Evolutionary conservation across 2,329 filamentous ascomycete species (phyloP), one percentile per base, ranked within the genome.

Genomic region (Knufia fluminis): DNA sequence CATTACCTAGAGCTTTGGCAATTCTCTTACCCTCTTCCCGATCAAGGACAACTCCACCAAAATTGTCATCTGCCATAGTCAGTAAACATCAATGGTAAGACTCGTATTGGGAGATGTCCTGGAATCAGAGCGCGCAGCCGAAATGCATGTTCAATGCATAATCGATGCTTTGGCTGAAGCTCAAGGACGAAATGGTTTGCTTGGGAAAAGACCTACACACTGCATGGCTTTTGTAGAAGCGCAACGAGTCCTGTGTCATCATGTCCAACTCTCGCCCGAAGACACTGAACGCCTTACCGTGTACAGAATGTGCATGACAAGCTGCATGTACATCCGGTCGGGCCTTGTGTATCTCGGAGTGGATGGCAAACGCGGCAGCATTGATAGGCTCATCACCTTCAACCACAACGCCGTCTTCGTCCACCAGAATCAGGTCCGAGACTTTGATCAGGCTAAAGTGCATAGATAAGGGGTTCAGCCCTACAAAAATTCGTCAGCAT

Each of bases 21-120:
- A 79, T 78, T 33, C 64, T 66, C 4, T 62, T 58, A 0, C 76
- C 76, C 60, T 79, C 75, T 41, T 76, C 72, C 2, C 67, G 64
- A 3, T 70, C 74, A 6, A 78, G 65, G 1, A 79, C 75, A 12
- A 78, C 66, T 9, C 76, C 76, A 4, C 68, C 69, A 56, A 78
- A 78, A 41, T 66, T 68, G 17, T 66, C 61, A 59, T 75, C n/a
- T n/a, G n/a, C n/a, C n/a, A n/a, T n/a, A n/a, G n/a, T n/a, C n/a
- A n/a, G n/a, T n/a, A n/a, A n/a, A n/a, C n/a, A n/a, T n/a, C n/a
- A n/a, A n/a, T n/a, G n/a, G n/a, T n/a, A n/a, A n/a, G n/a, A n/a
- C n/a, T n/a, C n/a, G n/a, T n/a, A n/a, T n/a, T n/a, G n/a, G n/a
- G n/a, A n/a, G n/a, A n/a, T n/a, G n/a, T n/a, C n/a, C n/a, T n/a